Percentiles rank a stretch among this genome's conserved stretches.
Evolutionary conservation across 2,329 filamentous ascomycete species (phyloP).

Genomic region (Sclerotinia trifoliorum): DNA sequence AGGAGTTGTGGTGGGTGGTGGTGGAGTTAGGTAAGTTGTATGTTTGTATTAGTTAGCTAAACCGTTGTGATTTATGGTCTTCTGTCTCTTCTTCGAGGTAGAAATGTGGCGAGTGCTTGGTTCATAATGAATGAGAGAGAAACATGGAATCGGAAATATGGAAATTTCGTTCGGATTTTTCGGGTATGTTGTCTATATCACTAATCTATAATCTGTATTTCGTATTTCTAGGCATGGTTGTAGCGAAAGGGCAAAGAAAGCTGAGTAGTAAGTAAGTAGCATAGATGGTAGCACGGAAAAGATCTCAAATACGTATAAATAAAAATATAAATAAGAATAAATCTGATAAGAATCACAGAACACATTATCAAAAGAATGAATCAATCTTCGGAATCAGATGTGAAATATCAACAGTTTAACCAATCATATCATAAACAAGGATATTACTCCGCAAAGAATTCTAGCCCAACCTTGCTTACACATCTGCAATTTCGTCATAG

Average conservation of each 20-base stretch:
- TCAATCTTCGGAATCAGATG: not conserved
- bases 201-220: too few relatives aligned
- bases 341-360: not conserved
- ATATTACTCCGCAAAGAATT: not conserved
- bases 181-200: too few relatives aligned
- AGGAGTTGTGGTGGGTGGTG: not conserved
- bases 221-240: too few relatives aligned
- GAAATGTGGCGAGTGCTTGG: not conserved
- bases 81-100: not conserved
- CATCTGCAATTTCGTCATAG: not conserved
- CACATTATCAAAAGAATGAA: not conserved
- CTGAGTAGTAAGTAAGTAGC: too few relatives aligned
- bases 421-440: not conserved
- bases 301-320: too few relatives aligned
- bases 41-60: too few relatives aligned
- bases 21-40: not conserved
- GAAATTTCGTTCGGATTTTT: too few relatives aligned
- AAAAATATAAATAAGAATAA: too few relatives aligned
- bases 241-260: too few relatives aligned
- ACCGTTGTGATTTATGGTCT: too few relatives aligned
- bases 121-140: not conserved
- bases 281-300: too few relatives aligned
- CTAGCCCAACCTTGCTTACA: slow-evolving; percentile 6
- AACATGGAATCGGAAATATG: not conserved
- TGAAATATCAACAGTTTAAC: not conserved